Conservation (phyloP, 768 basidiomycete genomes). For the Auriscalpium orientale region DNA sequence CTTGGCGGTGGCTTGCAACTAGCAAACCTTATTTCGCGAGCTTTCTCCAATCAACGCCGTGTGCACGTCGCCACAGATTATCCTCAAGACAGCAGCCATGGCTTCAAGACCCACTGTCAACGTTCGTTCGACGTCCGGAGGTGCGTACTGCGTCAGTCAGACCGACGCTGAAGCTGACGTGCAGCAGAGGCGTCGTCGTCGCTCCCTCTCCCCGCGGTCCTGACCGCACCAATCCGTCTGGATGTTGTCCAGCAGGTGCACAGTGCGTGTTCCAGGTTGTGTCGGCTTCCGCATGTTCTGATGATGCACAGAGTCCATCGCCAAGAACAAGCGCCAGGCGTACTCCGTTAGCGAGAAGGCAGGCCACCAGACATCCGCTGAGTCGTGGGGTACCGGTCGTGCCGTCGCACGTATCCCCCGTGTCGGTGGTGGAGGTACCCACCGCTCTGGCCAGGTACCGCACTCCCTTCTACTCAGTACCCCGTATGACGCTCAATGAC, state of each 20-base stretch:
- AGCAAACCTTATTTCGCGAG: slow-evolving; percentile 13
- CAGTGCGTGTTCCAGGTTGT: slow-evolving; percentile 62
- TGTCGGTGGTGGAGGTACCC: slow-evolving; percentile 98
- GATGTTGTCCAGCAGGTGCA: slow-evolving; percentile 98
- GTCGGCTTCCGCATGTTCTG: slow-evolving; percentile 8
- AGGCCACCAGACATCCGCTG: slow-evolving; percentile 97
- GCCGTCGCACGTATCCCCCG: slow-evolving; percentile 99
- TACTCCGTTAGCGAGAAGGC: slow-evolving; percentile 97
- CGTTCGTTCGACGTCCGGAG: slow-evolving; percentile 72
- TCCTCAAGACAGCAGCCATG: slow-evolving; percentile 38
- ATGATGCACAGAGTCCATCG: slow-evolving; percentile 72
- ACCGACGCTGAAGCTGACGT: background rate
- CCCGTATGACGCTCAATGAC: slow-evolving; percentile 2
- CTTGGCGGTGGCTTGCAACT: slow-evolving; percentile 12
- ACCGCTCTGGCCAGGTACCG: slow-evolving; percentile 90
- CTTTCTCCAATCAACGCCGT: background rate
- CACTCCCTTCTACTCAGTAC: no score
- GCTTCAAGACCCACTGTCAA: slow-evolving; percentile 89
- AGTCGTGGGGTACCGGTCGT: slow-evolving; percentile 99
- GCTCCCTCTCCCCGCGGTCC: slow-evolving; percentile 88
- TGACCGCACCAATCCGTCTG: slow-evolving; percentile 96
- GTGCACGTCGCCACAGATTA: background rate
- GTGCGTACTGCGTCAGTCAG: slow-evolving; percentile 28
- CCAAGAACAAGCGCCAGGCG: slow-evolving; percentile 96
- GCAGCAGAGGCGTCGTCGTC: slow-evolving; percentile 68